These are phyloP conservation scores for Deinandra increscens DNA, from an alignment of 129 eudicot species.

Conservation along the genomic window DNA sequence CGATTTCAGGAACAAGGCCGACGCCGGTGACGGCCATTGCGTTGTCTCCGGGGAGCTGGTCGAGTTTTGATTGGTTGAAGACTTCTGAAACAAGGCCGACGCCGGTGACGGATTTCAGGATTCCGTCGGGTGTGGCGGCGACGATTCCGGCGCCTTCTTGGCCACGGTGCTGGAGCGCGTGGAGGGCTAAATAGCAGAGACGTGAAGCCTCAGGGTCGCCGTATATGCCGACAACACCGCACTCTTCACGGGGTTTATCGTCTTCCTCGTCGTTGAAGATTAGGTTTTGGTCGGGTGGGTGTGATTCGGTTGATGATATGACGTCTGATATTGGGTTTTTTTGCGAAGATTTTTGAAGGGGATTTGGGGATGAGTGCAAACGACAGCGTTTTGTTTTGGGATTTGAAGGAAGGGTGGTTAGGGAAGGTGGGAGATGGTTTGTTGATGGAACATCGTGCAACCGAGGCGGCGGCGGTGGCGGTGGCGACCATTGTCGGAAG, in stretches of 20 bases:
- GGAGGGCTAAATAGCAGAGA: slow-evolving; percentile 76
- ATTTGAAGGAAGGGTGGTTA: slow-evolving; percentile 18
- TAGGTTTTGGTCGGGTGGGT: not conserved
- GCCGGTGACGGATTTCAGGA: slow-evolving; percentile 86
- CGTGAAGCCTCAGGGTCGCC: slow-evolving; percentile 95
- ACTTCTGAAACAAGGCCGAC: slow-evolving; percentile 94
- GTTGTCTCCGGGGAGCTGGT: slow-evolving; percentile 63
- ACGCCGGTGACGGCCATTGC: no score
- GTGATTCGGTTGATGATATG: no score
- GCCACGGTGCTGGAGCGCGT: slow-evolving; percentile 96
- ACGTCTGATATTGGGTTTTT: slow-evolving; percentile 56
- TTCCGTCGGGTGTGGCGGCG: slow-evolving; percentile 47
- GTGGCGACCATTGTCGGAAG: slow-evolving; percentile 12
- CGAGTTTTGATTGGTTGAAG: slow-evolving; percentile 60
- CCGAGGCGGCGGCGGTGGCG: slow-evolving; percentile 22
- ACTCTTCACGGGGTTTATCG: slow-evolving; percentile 88
- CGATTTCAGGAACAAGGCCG: no score
- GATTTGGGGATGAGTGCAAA: no score
- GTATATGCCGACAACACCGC: slow-evolving; percentile 94
- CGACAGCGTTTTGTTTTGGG: slow-evolving; percentile 33
- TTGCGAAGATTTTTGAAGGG: slow-evolving; percentile 12
- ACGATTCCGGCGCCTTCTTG: slow-evolving; percentile 99
- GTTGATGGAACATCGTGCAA: slow-evolving; percentile 14
- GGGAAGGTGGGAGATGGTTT: slow-evolving; percentile 8
- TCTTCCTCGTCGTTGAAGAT: slow-evolving; percentile 28